These are phyloP conservation scores for Fonsecaea nubica DNA, from an alignment of 2,329 filamentous ascomycete genomes.

Conservation along the genomic window DNA sequence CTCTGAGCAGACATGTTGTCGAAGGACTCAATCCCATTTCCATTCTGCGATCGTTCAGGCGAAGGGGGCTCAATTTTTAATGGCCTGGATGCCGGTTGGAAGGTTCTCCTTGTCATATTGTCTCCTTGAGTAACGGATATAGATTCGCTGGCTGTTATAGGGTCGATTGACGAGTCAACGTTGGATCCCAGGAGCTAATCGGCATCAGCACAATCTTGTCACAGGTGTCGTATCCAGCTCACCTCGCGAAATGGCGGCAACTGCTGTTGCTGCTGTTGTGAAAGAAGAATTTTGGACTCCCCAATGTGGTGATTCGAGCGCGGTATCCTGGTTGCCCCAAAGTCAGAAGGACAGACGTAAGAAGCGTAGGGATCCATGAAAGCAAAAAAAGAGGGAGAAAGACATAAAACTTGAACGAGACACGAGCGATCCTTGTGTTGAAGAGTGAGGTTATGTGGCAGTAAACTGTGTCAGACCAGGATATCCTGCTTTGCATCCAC, in stretches of 20 bases:
- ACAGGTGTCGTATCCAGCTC: neutral
- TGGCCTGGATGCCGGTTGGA: slow-evolving; percentile 24
- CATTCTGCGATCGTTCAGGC: slow-evolving; percentile 27
- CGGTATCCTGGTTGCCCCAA: slow-evolving; percentile 21
- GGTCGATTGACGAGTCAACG: slow-evolving; percentile 7
- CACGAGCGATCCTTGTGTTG: slow-evolving; percentile 12
- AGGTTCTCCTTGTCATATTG: slow-evolving; percentile 28
- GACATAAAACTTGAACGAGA: neutral
- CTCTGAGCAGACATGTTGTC: slow-evolving; percentile 34
- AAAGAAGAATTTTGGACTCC: slow-evolving; percentile 13
- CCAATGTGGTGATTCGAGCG: slow-evolving; percentile 16
- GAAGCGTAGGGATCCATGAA: slow-evolving; percentile 34
- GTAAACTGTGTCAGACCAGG: slow-evolving; percentile 31
- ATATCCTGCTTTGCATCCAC: slow-evolving; percentile 30
- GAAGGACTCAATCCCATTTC: slow-evolving; percentile 25
- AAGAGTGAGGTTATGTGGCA: slow-evolving; percentile 23
- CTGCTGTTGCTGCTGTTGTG: slow-evolving; percentile 31
- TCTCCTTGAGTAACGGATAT: slow-evolving; percentile 1
- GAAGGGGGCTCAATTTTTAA: slow-evolving; percentile 30
- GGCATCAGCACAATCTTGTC: neutral
- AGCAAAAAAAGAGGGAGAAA: slow-evolving; percentile 13
- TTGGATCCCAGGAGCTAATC: slow-evolving; percentile 16
- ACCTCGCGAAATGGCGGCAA: slow-evolving; percentile 35
- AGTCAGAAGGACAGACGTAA: slow-evolving; percentile 31
- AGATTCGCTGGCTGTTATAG: slow-evolving; percentile 4